A percentile compares a stretch with the other conserved stretches of the same genome.
phyloP scores from a whole-genome alignment of 805 yeast species.

The Maudiozyma pseudohumilis region DNA sequence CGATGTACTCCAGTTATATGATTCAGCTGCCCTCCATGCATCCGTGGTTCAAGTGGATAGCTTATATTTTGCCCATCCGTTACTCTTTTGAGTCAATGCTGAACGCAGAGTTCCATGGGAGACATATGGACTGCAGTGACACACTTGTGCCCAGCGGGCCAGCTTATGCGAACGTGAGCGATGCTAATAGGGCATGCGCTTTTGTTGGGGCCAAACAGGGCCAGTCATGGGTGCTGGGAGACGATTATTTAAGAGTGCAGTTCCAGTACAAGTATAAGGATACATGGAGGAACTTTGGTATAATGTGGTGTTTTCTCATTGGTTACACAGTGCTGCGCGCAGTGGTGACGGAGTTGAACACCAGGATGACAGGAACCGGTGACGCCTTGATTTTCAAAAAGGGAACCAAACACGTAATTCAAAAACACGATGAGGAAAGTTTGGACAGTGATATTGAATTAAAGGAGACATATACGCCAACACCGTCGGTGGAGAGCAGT shows the following conservation, averaged over 20 bases:
- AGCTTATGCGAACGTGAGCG: constrained; percentile 34
- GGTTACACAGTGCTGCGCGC: constrained; percentile 17
- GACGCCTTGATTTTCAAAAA: constrained; percentile 40
- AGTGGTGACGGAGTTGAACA: constrained; percentile 18
- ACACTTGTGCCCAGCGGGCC: constrained; percentile 48
- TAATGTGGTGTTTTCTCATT: constrained; percentile 38
- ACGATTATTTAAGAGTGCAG: constrained; percentile 39
- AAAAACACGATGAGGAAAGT: constrained; percentile 13
- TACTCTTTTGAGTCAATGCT: constrained; percentile 49
- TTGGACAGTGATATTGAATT: constrained; percentile 6
- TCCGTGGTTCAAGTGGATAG: constrained; percentile 59
- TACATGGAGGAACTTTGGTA: constrained; percentile 77
- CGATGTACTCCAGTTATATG: constrained; percentile 52
- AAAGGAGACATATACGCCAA: constrained; percentile 10
- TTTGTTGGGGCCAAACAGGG: constrained; percentile 56
- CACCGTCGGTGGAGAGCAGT: constrained; percentile 1
- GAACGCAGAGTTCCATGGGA: constrained; percentile 19
- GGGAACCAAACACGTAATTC: constrained; percentile 30
- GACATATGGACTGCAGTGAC: constrained; percentile 24
- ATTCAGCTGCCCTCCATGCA: constrained; percentile 50
- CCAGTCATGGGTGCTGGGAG: constrained; percentile 43
- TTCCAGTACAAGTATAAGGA: constrained; percentile 49
- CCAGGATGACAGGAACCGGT: constrained; percentile 23
- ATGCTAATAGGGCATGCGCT: constrained; percentile 41
- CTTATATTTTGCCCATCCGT: constrained; percentile 43